phyloP scores from a whole-genome alignment of 2,329 filamentous ascomycete genomes.

The Davidsoniella virescens region DNA sequence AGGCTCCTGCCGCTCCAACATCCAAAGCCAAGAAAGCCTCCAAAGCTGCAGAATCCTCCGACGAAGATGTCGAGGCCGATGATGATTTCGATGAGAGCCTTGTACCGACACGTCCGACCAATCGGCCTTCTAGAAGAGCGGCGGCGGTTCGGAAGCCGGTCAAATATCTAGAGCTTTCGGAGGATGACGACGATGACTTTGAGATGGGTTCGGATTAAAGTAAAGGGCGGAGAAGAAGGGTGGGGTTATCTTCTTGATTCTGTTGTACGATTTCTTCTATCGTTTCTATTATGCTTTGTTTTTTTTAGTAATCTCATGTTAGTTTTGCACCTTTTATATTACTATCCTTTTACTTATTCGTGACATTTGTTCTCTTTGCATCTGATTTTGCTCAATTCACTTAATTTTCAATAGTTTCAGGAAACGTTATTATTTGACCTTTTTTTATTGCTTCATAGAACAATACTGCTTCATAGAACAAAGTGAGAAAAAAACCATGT shows the following conservation, averaged over 20 bases:
- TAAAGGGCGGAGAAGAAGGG: neutral
- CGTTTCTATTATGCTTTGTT: neutral
- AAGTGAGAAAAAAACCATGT: too few species aligned
- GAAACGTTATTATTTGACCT: too few species aligned
- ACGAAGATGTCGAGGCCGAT: conserved; percentile 24
- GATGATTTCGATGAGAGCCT: conserved; percentile 28
- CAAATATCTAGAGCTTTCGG: conserved; percentile 9
- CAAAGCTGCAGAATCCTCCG: conserved; percentile 13
- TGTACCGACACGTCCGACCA: neutral
- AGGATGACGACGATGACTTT: conserved; percentile 12
- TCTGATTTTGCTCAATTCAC: too few species aligned
- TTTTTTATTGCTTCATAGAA: too few species aligned
- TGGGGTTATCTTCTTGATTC: neutral
- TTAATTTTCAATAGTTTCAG: too few species aligned
- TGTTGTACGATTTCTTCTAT: neutral
- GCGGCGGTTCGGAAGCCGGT: conserved; percentile 16
- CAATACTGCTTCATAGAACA: too few species aligned
- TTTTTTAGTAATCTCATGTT: neutral
- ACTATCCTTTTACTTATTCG: neutral
- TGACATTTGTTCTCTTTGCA: neutral
- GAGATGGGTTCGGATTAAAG: conserved; percentile 11
- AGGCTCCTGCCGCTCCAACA: neutral
- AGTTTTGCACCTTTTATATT: neutral
- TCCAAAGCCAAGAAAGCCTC: neutral
- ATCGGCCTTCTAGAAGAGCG: conserved; percentile 6